A percentile compares a stretch with the other conserved stretches of the same genome.
Evolutionary conservation across 257 asterid genomes (phyloP).

Genomic region (Rubia yunnanensis): DNA sequence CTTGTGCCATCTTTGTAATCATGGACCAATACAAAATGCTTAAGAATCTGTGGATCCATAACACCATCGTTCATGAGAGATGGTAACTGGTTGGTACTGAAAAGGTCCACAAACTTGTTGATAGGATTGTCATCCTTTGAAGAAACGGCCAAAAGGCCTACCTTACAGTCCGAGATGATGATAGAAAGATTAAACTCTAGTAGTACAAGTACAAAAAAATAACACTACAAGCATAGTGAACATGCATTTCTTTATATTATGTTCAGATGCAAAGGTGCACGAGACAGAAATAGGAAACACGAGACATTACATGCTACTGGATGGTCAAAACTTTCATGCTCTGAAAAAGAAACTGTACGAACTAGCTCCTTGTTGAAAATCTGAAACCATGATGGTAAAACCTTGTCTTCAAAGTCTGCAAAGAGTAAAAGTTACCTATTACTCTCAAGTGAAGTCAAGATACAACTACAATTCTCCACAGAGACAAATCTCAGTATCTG

Average conservation of each 20-base stretch:
- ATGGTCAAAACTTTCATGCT: constrained; percentile 96
- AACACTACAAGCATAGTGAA: constrained; percentile 2
- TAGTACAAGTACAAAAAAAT: neutral
- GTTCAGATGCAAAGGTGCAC: neutral
- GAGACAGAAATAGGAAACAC: neutral
- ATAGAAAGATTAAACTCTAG: constrained; percentile 22
- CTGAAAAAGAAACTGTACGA: constrained; percentile 72
- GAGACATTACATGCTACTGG: constrained; percentile 87
- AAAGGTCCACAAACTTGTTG: constrained; percentile 72
- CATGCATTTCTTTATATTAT: neutral
- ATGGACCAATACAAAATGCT: constrained; percentile 78
- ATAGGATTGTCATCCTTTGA: constrained; percentile 78
- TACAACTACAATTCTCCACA: constrained; percentile 3
- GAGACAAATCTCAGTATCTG: neutral
- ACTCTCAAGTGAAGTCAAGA: constrained; percentile 13
- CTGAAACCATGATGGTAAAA: constrained; percentile 86
- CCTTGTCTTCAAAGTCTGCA: constrained; percentile 64
- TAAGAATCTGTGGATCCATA: constrained; percentile 93
- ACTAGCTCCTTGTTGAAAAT: constrained; percentile 78
- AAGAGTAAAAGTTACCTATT: constrained; percentile 19
- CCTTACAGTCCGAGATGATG: constrained; percentile 16
- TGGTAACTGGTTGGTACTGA: constrained; percentile 70
- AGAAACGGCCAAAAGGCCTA: constrained; percentile 92
- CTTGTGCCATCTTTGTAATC: constrained; percentile 54
- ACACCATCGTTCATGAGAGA: constrained; percentile 81